Evolutionary conservation across 2,329 filamentous ascomycete genomes (phyloP).

Genomic region (Tolypocladium album): DNA sequence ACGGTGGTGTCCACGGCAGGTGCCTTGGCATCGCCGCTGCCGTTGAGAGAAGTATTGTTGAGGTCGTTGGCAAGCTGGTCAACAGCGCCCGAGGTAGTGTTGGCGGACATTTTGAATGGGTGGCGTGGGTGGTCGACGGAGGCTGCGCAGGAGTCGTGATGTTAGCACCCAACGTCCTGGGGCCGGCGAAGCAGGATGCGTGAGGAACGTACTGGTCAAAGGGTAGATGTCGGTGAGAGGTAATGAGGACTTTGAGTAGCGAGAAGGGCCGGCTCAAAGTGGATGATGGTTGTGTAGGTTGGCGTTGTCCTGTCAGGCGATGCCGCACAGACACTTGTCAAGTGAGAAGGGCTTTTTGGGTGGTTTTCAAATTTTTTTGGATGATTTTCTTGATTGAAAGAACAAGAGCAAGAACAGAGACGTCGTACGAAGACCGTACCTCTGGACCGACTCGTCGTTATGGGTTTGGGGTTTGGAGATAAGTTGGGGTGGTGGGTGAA

Average conservation of each 20-base stretch:
- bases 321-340: conserved; percentile 17
- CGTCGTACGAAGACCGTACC: conserved; percentile 48
- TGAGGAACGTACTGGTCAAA: background rate
- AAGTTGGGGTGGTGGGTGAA: conserved; percentile 36
- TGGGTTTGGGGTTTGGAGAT: conserved; percentile 32
- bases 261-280: conserved; percentile 2
- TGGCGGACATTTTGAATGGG: conserved; percentile 44
- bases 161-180: conserved; percentile 1
- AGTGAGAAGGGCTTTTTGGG: conserved; percentile 41
- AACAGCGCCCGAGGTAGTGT: conserved; percentile 50
- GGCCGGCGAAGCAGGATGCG: background rate
- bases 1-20: conserved; percentile 69
- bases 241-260: conserved; percentile 12
- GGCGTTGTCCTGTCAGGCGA: conserved; percentile 13
- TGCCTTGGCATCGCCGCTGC: conserved; percentile 54
- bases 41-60: conserved; percentile 59
- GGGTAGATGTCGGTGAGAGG: conserved; percentile 1
- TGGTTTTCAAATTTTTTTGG: conserved; percentile 52
- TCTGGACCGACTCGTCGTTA: conserved; percentile 38
- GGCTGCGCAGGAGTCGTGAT: background rate
- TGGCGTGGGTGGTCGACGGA: conserved; percentile 3
- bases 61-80: conserved; percentile 75
- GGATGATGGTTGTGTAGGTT: conserved; percentile 2
- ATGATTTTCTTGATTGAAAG: conserved; percentile 36
- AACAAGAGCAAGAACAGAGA: conserved; percentile 50